Evolutionary conservation across 768 basidiomycete genomes (phyloP).

Genomic region (Amanita pallidorosea): DNA sequence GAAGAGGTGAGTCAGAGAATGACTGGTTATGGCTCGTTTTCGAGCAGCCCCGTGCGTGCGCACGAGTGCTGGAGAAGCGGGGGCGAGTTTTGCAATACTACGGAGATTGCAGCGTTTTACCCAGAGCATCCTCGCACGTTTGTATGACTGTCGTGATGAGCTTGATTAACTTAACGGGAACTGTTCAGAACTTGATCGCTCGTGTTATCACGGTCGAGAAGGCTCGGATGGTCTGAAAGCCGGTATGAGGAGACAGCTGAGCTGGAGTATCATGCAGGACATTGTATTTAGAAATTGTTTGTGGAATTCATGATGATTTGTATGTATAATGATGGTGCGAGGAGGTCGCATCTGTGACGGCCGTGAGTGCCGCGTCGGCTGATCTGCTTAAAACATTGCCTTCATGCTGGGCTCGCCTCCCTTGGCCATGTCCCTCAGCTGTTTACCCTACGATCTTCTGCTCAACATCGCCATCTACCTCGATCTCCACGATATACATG

Average conservation of each 20-base stretch:
- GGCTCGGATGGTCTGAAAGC: constrained; percentile 2
- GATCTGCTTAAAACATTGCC: neutral
- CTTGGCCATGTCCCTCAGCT: constrained; percentile 21
- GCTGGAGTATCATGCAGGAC: neutral
- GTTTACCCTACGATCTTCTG: constrained; percentile 60
- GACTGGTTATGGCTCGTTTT: constrained; percentile 3
- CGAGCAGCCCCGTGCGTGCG: neutral
- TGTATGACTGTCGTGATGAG: neutral
- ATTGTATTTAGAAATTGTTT: neutral
- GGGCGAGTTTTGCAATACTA: constrained; percentile 2
- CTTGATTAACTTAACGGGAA: neutral
- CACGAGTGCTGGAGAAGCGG: constrained; percentile 5
- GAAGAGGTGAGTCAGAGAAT: constrained; percentile 34
- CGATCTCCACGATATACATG: constrained; percentile 47
- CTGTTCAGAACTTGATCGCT: neutral
- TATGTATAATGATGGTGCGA: neutral
- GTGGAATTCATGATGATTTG: no score
- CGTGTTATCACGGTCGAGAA: constrained; percentile 2
- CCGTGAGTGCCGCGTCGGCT: no score
- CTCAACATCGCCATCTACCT: constrained; percentile 58
- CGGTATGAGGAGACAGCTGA: neutral
- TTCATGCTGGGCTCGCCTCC: constrained; percentile 3
- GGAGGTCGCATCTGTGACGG: neutral
- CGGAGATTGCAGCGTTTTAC: neutral
- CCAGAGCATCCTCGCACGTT: constrained; percentile 4